Conservation (phyloP, 2,329 filamentous ascomycete genomes). For the Ophiobolus disseminans region DNA sequence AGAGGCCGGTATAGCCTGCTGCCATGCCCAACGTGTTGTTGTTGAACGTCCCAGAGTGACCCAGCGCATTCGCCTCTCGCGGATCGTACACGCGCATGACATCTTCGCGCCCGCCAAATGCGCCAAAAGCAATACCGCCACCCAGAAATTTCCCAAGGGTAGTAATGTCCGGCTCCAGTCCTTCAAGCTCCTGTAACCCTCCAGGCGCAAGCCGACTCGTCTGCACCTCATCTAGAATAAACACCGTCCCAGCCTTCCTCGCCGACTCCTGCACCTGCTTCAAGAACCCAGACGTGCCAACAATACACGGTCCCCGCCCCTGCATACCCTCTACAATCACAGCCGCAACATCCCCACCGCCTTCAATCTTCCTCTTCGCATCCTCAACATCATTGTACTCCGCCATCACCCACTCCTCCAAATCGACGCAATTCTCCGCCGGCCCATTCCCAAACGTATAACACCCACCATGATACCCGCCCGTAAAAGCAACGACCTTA, state of each 20-base stretch:
- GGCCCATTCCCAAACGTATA: conserved; percentile 54
- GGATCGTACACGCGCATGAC: conserved; percentile 68
- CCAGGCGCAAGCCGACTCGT: conserved; percentile 31
- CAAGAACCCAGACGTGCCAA: conserved; percentile 61
- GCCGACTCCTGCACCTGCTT: conserved; percentile 58
- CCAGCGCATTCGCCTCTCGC: conserved; percentile 48
- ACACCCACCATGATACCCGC: conserved; percentile 63
- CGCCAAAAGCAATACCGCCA: conserved; percentile 71
- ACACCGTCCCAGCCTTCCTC: conserved; percentile 59
- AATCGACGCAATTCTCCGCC: conserved; percentile 58
- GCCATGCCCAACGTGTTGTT: conserved; percentile 70
- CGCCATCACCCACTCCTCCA: conserved; percentile 65
- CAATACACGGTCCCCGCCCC: conserved; percentile 66
- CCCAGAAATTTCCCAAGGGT: conserved; percentile 72
- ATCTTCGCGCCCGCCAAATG: conserved; percentile 66
- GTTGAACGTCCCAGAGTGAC: conserved; percentile 71
- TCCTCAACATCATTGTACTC: conserved; percentile 66
- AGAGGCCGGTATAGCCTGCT: conserved; percentile 57
- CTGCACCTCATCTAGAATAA: conserved; percentile 71
- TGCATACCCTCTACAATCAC: conserved; percentile 73
- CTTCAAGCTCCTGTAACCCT: conserved; percentile 27
- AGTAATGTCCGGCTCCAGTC: conserved; percentile 53
- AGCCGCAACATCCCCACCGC: conserved; percentile 60
- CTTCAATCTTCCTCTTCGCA: conserved; percentile 54
- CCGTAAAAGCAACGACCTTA: conserved; percentile 55